phyloP scores from a whole-genome alignment of 1,284 basidiomycete species.

The Inonotus obliquus region DNA sequence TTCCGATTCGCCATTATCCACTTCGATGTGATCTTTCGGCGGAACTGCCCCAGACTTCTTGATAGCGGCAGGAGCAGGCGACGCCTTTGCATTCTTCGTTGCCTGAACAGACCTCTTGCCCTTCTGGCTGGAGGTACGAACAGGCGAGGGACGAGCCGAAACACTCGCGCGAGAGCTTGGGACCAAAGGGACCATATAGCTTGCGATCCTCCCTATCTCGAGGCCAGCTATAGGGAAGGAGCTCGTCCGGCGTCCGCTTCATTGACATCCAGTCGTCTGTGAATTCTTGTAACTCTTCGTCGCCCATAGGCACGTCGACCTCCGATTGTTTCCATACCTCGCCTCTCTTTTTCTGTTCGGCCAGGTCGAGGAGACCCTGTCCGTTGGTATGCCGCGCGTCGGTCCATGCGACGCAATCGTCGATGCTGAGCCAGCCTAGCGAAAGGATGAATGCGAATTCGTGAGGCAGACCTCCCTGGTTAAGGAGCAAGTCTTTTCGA shows the following conservation, averaged over 20 bases:
- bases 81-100: neutral
- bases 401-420: neutral
- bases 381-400: neutral
- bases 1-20: constrained; percentile 3
- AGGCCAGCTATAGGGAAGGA: neutral
- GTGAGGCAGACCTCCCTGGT: neutral
- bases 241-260: neutral
- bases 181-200: constrained; percentile 1
- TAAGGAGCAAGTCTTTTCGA: neutral
- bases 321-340: neutral
- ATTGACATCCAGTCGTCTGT: neutral
- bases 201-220: neutral
- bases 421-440: neutral
- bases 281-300: neutral
- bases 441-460: neutral
- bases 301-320: neutral
- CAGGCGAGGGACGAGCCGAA: neutral
- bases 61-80: neutral
- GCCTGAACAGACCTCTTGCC: neutral
- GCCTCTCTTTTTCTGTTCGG: neutral
- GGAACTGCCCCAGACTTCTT: neutral
- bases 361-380: neutral
- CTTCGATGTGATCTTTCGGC: neutral
- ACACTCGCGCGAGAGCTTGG: neutral
- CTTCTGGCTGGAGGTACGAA: neutral